Base-by-base conservation (phyloP, 352 stramenopile species). In the Peronospora belbahrii region DNA sequence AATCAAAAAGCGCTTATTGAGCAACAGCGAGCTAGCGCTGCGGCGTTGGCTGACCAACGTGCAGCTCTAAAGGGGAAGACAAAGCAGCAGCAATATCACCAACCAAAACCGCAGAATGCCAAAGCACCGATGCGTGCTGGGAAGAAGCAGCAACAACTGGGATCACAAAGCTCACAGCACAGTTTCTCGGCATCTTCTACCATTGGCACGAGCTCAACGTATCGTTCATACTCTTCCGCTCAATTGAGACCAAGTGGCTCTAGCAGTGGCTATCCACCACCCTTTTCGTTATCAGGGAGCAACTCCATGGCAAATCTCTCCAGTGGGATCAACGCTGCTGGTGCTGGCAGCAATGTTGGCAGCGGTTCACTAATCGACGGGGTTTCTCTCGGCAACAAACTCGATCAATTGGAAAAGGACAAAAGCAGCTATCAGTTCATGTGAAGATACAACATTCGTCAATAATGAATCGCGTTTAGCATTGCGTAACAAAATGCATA, bases 391-490 rank as follows among this genome's bases (percentile, higher is more conserved):
- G 73, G 70, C 40, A 86, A 68, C 61, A 83, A 83, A 41, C 66
- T 88, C 5, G 77, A 88, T 50, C 72, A 85, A 35, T 57, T 88
- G 38, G 77, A 88, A 37, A 81, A 85, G 45, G 72, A 86, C 36
- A 81, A 69, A 48, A 65, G 39, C 42, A 68, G 53, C 40, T 70
- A 62, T 43, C 51, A 69, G 57, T 74, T 62, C 57, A 70, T 70
- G 60, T 74, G 47, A 73, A 15, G 23, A 7, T 27, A 27, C 23
- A 33, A 10, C 4, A 33, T 14, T 55, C 9, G 10, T 33, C 27
- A 8, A 33, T 15, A 0, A 56, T 52, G 52, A 56, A 61, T 27
- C 9, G 23, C 3, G 23, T 27, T 28, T 44, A 32, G 32, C 40
- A 49, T 42, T 56, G 44, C n/a, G 17, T 38, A 59, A 45, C 43